Conservation (phyloP, 148 eudicot species). For the Chenopodium album region DNA sequence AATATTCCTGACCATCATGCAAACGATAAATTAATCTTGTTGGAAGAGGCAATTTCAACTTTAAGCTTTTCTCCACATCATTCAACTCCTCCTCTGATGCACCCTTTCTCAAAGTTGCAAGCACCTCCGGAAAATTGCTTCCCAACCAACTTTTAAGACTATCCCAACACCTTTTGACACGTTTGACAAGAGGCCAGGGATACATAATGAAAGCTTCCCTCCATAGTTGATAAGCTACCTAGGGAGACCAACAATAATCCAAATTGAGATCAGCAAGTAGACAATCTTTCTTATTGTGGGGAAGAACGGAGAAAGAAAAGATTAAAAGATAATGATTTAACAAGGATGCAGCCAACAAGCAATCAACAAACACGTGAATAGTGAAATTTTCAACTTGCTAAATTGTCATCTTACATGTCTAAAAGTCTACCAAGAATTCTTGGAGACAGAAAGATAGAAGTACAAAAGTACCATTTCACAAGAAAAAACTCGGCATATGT, state of each 20-base stretch:
- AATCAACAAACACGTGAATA: background rate
- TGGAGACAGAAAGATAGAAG: background rate
- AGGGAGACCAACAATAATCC: slow-evolving; percentile 10
- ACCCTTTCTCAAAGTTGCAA: slow-evolving; percentile 62
- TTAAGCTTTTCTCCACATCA: slow-evolving; percentile 51
- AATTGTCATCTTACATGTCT: background rate
- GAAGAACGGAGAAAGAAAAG: background rate
- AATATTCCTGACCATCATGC: slow-evolving; percentile 75
- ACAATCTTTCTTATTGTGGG: too few species aligned
- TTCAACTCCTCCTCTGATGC: slow-evolving; percentile 73
- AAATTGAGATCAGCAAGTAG: background rate
- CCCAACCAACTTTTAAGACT: slow-evolving; percentile 58
- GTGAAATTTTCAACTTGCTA: background rate
- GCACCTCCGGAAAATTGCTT: slow-evolving; percentile 59
- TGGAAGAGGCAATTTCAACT: slow-evolving; percentile 71
- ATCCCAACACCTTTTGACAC: slow-evolving; percentile 72
- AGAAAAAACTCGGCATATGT: background rate
- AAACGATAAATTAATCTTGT: slow-evolving; percentile 77
- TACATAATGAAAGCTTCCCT: slow-evolving; percentile 67
- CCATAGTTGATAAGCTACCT: slow-evolving; percentile 85
- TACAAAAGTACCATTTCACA: background rate
- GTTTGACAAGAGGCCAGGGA: slow-evolving; percentile 76
- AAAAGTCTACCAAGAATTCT: background rate
- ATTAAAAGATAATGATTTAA: background rate
- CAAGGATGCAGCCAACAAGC: background rate